These are phyloP conservation scores for Fusarium tanahbumbuense DNA, from an alignment of 2,329 filamentous ascomycete genomes.

Conservation along the genomic window DNA sequence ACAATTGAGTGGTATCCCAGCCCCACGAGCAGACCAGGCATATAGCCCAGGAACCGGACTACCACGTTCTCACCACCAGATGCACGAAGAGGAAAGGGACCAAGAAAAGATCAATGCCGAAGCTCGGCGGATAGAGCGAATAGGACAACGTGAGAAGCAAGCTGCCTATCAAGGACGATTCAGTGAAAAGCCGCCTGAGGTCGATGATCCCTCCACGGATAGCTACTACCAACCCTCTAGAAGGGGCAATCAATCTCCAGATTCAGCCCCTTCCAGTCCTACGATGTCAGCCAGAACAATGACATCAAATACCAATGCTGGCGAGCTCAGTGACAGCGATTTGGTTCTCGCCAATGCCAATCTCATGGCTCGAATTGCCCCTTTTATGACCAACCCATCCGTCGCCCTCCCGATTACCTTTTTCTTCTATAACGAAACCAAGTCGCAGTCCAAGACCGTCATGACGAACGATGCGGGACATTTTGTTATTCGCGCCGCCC, in stretches of 20 bases:
- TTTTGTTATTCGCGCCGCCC: constrained; percentile 80
- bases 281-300: constrained; percentile 52
- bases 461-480: constrained; percentile 90
- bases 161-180: constrained; percentile 78
- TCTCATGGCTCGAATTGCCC: constrained; percentile 86
- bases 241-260: constrained; percentile 52
- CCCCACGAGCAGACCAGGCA: constrained; percentile 62
- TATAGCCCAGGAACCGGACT: constrained; percentile 38
- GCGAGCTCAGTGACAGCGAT: constrained; percentile 80
- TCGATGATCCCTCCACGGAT: constrained; percentile 51
- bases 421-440: constrained; percentile 91
- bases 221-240: constrained; percentile 48
- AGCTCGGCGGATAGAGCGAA: constrained; percentile 79
- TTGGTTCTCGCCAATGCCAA: constrained; percentile 84
- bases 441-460: constrained; percentile 86
- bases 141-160: constrained; percentile 77
- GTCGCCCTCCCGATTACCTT: constrained; percentile 83
- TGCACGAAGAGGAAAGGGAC: constrained; percentile 62
- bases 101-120: constrained; percentile 77
- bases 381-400: constrained; percentile 88
- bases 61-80: constrained; percentile 43
- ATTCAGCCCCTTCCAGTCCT: constrained; percentile 59
- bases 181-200: constrained; percentile 71
- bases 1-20: constrained; percentile 86
- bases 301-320: constrained; percentile 44